Evolutionary conservation across 495 filamentous ascomycete genomes (phyloP), one percentile per base, ranked within the genome.

Genomic region (Aspergillus egyptiacus): DNA sequence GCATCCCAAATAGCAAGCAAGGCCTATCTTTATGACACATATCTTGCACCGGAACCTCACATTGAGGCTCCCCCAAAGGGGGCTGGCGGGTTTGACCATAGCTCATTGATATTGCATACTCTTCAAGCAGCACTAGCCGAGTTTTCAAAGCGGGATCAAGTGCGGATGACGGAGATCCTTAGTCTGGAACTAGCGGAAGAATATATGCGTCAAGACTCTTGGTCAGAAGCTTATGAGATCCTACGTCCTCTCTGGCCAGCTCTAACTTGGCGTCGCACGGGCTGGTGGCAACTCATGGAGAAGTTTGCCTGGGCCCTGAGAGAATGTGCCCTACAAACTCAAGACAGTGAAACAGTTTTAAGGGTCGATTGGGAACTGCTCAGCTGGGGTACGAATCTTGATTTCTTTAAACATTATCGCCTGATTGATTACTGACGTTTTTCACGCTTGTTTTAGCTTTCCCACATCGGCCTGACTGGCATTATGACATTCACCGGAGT

Each of bases 321-420:
- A 55, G 74, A 87, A 48, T 87, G 85, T 52, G 91, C 91, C 3
- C 57, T 74, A 0, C 75, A 76, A 41, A 62, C 74, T 10, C 77
- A 81, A 10, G 80, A 89, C 54, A 72, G 72, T 10, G 82, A 83
- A 32, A 76, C 80, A 11, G 67, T 91, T 8, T 60, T 96, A 22
- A 76, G 79, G 28, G 83, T 91, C n/a, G 83, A 89, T 44, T 91
- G 90, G 81, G 91, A 96, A 60, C 73, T 96, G 25, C 67, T 87
- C 50, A 83, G 82, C 55, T 71, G 67, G 50, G 69, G 85, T 90
- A 63, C 64, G 85, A 66, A 9, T 32, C 10, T n/a, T 34, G 13
- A 32, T 13, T 3, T 7, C 23, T 19, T 33, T 20, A n/a, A n/a
- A n/a, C 19, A 15, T 30, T 22, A 33, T 13, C 19, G 10, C 30